Evolutionary conservation across 164 flowering plant genomes (phyloP), one percentile per base, ranked within the genome.

Genomic region (Stephania yunnanensis): DNA sequence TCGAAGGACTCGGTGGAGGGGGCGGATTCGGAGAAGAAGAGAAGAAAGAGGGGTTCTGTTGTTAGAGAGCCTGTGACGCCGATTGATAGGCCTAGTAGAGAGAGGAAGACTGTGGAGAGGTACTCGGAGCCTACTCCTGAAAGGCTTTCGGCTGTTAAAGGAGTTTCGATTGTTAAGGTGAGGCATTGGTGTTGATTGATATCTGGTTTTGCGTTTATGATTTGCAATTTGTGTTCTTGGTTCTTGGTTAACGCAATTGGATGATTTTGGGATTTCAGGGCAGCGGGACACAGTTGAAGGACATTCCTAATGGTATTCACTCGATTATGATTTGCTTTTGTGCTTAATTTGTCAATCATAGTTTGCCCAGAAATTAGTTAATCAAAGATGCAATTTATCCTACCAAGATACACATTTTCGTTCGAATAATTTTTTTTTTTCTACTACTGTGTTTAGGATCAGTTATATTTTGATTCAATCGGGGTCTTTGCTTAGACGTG

Each of bases 251-350:
- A 36, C 42, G 2, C 7, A 46, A 50, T 71, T 20, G 30, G 36
- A 4, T 44, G 31, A 52, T 52, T 1, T 52, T 53, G 20, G n/a
- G 20, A 13, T 80, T 80, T 61, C 88, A 92, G 97, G 97, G 97
- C 31, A 80, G 80, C 74, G 97, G 97, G 2, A 83, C 86, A 1
- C 86, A 76, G 80, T 88, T 92, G 42, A 92, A 83, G 75, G 95
- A 92, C 68, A 92, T 92, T 67, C 95, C 97, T 3, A 92, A 92
- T 79, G 95, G 97, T 92, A 85, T 25, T 78, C 10, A 30, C 78
- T 6, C 73, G 31, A 12, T 4, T 45, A 53, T 19, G 9, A 5
- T 4, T 68, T 1, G 42, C 42, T 36, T 36, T 36, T 36, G 42
- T 36, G 42, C 0, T 36, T 36, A 36, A 36, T 36, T 36, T 36